These are phyloP conservation scores for Torrubiella hemipterigena DNA, from an alignment of 2,329 filamentous ascomycete genomes.

Conservation along the genomic window DNA sequence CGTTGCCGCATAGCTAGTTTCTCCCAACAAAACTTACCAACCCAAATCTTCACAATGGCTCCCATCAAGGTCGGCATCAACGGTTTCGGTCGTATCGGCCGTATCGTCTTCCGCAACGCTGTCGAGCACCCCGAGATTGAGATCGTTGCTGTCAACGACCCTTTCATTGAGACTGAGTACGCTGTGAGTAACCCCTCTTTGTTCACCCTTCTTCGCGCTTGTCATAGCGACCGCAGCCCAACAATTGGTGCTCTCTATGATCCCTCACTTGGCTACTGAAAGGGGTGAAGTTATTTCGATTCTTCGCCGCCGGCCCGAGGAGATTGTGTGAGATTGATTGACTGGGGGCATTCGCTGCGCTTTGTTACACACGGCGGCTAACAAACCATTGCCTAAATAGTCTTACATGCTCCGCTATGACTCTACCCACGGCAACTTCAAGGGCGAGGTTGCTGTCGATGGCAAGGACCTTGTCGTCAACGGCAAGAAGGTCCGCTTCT, in stretches of 20 bases:
- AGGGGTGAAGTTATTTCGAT: no score
- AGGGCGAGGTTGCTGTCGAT: conserved; percentile 71
- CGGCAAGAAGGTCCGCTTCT: conserved; percentile 92
- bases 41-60: conserved; percentile 22
- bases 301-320: no score
- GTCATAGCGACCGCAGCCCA: no score
- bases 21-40: conserved; percentile 1
- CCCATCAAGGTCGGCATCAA: conserved; percentile 85
- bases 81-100: conserved; percentile 98
- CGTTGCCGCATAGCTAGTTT: conserved; percentile 2
- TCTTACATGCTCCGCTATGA: conserved; percentile 99
- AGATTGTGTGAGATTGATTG: no score
- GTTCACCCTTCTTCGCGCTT: no score
- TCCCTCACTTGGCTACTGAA: no score
- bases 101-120: conserved; percentile 98
- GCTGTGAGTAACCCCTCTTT: conserved; percentile 62
- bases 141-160: conserved; percentile 96
- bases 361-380: conserved; percentile 1
- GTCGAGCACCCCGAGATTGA: conserved; percentile 81
- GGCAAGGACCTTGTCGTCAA: conserved; percentile 70
- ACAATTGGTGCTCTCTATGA: no score
- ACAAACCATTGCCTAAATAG: conserved; percentile 29
- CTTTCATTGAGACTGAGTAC: conserved; percentile 96
- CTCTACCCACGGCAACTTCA: conserved; percentile 93
- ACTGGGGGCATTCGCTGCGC: neutral